These are phyloP conservation scores for Termitomyces heimii DNA, from an alignment of 768 basidiomycete species.

Conservation along the genomic window DNA sequence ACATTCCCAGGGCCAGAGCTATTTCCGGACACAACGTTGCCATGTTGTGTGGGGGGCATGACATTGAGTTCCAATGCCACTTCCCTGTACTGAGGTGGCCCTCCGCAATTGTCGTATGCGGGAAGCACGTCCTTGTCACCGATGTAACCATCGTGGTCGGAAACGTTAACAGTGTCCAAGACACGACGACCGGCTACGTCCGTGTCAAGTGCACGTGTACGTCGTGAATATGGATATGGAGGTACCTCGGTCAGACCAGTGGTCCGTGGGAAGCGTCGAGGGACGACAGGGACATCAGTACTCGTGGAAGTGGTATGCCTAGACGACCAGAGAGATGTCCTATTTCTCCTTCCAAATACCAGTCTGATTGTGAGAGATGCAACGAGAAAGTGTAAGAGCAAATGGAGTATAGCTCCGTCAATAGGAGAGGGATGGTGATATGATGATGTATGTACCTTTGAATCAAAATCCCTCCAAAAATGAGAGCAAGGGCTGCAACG, in stretches of 20 bases:
- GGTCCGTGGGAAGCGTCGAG: slow-evolving; percentile 14
- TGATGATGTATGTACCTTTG: slow-evolving; percentile 16
- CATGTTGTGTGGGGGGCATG: background rate
- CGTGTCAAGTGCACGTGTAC: slow-evolving; percentile 27
- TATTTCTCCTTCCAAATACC: background rate
- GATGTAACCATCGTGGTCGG: slow-evolving; percentile 24
- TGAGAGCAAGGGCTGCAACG: slow-evolving; percentile 17
- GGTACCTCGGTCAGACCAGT: slow-evolving; percentile 18
- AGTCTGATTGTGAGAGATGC: background rate
- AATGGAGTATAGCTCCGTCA: background rate
- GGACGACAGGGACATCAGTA: background rate
- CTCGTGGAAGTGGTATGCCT: background rate
- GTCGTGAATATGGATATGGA: slow-evolving; percentile 14
- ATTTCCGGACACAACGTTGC: background rate
- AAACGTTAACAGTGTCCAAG: slow-evolving; percentile 6
- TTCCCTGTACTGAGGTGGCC: slow-evolving; percentile 41
- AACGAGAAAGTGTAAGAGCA: background rate
- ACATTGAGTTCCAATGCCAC: slow-evolving; percentile 5
- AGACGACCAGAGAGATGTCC: slow-evolving; percentile 3
- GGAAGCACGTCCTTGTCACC: slow-evolving; percentile 42
- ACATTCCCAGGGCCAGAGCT: background rate
- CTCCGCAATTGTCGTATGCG: slow-evolving; percentile 37
- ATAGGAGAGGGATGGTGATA: background rate
- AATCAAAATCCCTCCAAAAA: slow-evolving; percentile 17
- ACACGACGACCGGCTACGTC: slow-evolving; percentile 35